Percentiles rank a stretch among this genome's conserved stretches.
Evolutionary conservation across 768 basidiomycete genomes (phyloP).

Genomic region (Psilocybe cyanescens): DNA sequence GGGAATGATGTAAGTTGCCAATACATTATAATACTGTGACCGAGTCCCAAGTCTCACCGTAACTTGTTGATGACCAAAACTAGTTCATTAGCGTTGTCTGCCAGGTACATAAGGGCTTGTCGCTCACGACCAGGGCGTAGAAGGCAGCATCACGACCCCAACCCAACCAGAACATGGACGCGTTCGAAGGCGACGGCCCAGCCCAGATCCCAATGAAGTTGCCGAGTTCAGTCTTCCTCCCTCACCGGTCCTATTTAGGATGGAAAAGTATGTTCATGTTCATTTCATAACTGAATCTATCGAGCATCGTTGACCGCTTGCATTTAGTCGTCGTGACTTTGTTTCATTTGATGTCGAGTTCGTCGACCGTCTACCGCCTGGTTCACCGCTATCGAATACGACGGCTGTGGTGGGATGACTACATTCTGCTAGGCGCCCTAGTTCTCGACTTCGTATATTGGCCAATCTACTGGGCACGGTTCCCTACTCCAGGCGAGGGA

Average conservation of each 20-base stretch:
- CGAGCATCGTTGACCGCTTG: not conserved
- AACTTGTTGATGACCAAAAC: too few species aligned
- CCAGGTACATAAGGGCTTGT: too few species aligned
- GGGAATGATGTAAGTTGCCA: too few species aligned
- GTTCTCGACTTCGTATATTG: not conserved
- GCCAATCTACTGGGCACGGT: not conserved
- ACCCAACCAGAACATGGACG: not conserved
- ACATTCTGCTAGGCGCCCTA: not conserved
- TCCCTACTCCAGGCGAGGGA: not conserved
- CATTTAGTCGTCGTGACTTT: not conserved
- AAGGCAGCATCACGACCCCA: not conserved
- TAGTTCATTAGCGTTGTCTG: too few species aligned
- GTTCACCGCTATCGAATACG: conserved; percentile 7
- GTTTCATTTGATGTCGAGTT: not conserved
- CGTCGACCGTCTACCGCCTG: not conserved
- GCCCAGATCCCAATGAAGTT: not conserved
- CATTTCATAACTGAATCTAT: not conserved
- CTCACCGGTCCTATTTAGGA: conserved; percentile 2
- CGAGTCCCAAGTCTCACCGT: too few species aligned
- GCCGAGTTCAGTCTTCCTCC: not conserved
- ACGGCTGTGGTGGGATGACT: conserved; percentile 1
- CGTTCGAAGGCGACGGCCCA: not conserved
- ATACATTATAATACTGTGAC: too few species aligned
- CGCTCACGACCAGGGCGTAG: too few species aligned
- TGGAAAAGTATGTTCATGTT: conserved; percentile 5